Evolutionary conservation across 164 flowering plant genomes (phyloP).

Genomic region (Magnolia officinalis): DNA sequence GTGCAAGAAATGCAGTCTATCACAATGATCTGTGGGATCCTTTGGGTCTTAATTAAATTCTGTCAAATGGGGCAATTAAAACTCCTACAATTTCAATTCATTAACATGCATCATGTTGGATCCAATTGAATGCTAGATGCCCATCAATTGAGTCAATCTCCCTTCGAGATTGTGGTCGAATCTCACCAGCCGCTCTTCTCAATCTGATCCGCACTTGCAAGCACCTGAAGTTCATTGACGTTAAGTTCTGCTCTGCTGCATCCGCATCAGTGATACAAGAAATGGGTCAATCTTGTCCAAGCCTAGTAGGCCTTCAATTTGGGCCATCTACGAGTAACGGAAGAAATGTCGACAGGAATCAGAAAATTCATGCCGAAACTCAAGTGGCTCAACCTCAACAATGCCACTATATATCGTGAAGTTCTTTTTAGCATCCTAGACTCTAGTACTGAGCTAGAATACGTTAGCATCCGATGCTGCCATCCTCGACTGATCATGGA

Average conservation of each 20-base stretch:
- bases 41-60: no score
- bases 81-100: background rate
- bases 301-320: conserved; percentile 1
- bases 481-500: background rate
- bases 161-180: no score
- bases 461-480: background rate
- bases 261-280: background rate
- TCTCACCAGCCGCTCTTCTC: no score
- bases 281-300: background rate
- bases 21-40: no score
- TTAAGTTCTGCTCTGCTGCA: background rate
- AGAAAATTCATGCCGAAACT: background rate
- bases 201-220: background rate
- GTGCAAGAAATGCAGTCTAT: no score
- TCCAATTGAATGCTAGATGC: background rate
- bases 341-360: background rate
- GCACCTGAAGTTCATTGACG: background rate
- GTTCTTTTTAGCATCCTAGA: background rate
- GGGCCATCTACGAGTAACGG: background rate
- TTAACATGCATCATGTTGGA: background rate
- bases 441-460: background rate
- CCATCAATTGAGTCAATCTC: no score
- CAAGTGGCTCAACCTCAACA: conserved; percentile 3
- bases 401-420: background rate
- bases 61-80: no score